Evolutionary conservation across 2,329 filamentous ascomycete species (phyloP).

Genomic region (Pseudogymnoascus sp.): DNA sequence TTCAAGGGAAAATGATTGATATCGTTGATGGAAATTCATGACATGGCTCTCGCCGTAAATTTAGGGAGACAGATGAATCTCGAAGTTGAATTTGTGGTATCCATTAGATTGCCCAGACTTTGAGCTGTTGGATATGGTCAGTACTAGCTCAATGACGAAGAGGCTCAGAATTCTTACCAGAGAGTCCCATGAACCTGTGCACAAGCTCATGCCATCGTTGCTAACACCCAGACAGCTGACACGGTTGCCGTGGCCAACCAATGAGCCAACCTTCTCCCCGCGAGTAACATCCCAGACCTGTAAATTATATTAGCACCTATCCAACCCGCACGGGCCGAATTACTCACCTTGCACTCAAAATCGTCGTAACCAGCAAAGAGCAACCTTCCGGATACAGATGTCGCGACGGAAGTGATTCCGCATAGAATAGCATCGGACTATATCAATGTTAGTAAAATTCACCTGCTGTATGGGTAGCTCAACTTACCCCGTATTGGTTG

Average conservation of each 20-base stretch:
- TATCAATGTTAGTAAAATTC: conserved; percentile 12
- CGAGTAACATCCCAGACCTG: conserved; percentile 97
- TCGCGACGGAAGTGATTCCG: conserved; percentile 95
- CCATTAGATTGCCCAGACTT: conserved; percentile 64
- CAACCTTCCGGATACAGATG: conserved; percentile 90
- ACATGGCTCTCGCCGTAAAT: background rate
- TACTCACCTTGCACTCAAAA: conserved; percentile 94
- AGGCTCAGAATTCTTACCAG: conserved; percentile 57
- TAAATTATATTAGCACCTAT: conserved; percentile 14
- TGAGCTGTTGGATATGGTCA: conserved; percentile 52
- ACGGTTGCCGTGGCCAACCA: conserved; percentile 96
- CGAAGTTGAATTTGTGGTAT: conserved; percentile 6
- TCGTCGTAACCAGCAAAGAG: conserved; percentile 98
- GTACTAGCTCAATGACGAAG: conserved; percentile 16
- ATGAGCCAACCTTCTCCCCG: conserved; percentile 91
- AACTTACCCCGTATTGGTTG: conserved; percentile 59
- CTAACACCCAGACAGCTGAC: conserved; percentile 98
- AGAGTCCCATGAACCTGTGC: conserved; percentile 99
- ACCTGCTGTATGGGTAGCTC: background rate
- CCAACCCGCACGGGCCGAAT: background rate
- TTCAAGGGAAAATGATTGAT: conserved; percentile 5
- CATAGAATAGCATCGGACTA: conserved; percentile 96
- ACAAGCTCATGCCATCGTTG: conserved; percentile 98
- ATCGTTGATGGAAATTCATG: conserved; percentile 4
- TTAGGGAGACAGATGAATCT: conserved; percentile 18